Conservation (phyloP, 73 alveolate genomes). For the Paramecium tetraurelia region DNA sequence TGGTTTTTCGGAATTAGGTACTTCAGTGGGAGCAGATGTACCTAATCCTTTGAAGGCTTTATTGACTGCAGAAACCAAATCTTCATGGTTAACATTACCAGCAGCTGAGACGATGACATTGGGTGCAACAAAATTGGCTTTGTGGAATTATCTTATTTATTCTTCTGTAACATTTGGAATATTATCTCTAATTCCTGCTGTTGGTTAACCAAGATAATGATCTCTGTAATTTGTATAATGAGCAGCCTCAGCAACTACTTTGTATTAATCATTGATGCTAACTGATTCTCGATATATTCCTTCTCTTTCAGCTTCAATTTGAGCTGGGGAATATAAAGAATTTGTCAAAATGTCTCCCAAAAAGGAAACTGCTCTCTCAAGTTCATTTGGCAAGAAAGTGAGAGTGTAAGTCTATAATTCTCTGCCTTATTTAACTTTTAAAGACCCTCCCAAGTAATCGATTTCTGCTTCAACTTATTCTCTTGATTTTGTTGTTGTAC, state of each 20-base stretch:
- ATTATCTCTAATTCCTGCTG: conserved; percentile 78
- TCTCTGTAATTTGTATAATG: conserved; percentile 82
- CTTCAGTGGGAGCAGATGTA: conserved; percentile 48
- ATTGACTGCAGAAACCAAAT: conserved; percentile 67
- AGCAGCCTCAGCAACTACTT: conserved; percentile 70
- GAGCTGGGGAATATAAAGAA: conserved; percentile 63
- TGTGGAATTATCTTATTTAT: conserved; percentile 67
- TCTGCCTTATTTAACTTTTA: conserved; percentile 64
- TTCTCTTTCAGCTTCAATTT: conserved; percentile 77
- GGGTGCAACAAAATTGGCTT: conserved; percentile 74
- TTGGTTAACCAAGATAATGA: conserved; percentile 79
- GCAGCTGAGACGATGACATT: conserved; percentile 82
- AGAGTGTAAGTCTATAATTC: conserved; percentile 71
- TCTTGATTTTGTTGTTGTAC: conserved; percentile 75
- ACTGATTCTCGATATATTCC: conserved; percentile 68
- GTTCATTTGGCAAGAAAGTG: conserved; percentile 69
- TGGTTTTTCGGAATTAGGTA: conserved; percentile 72
- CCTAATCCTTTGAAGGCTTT: conserved; percentile 71
- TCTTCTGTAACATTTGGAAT: conserved; percentile 67
- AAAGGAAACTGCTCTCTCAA: conserved; percentile 69
- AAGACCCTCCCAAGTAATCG: conserved; percentile 68
- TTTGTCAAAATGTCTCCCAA: conserved; percentile 74
- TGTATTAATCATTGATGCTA: conserved; percentile 64
- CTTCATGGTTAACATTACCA: conserved; percentile 79
- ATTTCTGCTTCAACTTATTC: conserved; percentile 64